Evolutionary conservation across 495 filamentous ascomycete genomes (phyloP), one percentile per base, ranked within the genome.

Genomic region (Penicillium bialowiezense): DNA sequence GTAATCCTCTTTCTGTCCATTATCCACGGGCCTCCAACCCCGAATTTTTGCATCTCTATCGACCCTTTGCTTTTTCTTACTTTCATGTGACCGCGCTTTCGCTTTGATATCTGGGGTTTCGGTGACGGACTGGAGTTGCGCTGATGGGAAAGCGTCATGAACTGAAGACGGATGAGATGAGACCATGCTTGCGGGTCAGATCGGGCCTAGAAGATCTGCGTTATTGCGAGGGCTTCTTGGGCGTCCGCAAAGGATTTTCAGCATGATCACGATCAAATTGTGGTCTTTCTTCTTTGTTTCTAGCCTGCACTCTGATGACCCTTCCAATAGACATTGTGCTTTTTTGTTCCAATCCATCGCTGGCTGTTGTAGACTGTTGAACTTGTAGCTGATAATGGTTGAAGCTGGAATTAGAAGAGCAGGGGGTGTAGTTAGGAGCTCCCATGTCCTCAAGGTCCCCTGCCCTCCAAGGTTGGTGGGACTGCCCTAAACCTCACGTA

Each of bases 271-370:
- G 48, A 51, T 52, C 45, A 46, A 29, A 41, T 56, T 41, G n/a
- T 37, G 47, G 40, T 41, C 15, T 37, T 13, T 50, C 29, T 49
- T 55, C 49, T 41, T 43, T 53, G 46, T 60, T 60, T 41, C 49
- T 54, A 55, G 57, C 60, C 47, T 56, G 57, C 60, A 56, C 60
- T 46, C 18, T 61, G 58, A 60, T 35, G 54, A 60, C 51, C 35
- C n/a, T 47, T 51, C 51, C 51, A 54, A 64, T 64, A 64, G 60
- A 64, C 60, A 52, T 61, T 58, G 45, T 51, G 51, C 56, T 40
- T 52, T 55, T 57, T 44, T 12, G 41, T 23, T 52, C 49, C 31
- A 63, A 63, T 63, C 51, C 58, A 63, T 61, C 51, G 32, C 50
- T 54, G 37, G 35, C 45, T 50, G 32, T 21, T 50, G 53, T 51